Evolutionary conservation across 2,329 filamentous ascomycete genomes (phyloP), one percentile per base, ranked within the genome.

Genomic region (Fusarium pilosicola): DNA sequence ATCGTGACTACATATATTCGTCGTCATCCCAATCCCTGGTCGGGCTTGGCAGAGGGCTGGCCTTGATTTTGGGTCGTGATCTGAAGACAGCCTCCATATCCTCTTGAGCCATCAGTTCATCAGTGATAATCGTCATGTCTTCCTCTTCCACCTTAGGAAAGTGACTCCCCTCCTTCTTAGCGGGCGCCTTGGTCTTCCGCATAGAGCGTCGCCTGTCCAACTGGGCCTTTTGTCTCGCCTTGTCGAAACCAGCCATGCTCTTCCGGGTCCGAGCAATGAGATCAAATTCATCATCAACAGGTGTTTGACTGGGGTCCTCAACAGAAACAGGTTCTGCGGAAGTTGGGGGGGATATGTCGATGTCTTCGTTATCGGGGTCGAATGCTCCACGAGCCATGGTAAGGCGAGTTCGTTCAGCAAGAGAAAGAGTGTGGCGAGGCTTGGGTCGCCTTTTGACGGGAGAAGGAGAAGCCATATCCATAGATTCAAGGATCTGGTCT

Each of bases 31-130:
- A 83, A 32, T 82, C 80, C 65, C 80, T 83, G 11, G 79, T 82
- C 5, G 88, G 88, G 62, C 85, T 88, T 14, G 85, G 84, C 6
- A 90, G 80, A 4, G 95, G 94, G 80, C 94, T 97, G 17, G 89
- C 89, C 73, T 92, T 91, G 74, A 98, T 90, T 81, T 91, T 93
- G 1, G 95, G 95, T 73, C 95, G 84, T 72, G 93, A 95, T 83
- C 92, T 94, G 80, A 98, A 98, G 3, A 97, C 92, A 32, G 92
- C 92, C 67, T 93, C 92, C 81, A 94, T 93, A 68, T 97, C 94
- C 74, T 94, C 91, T 62, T 91, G 88, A 22, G 67, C 87, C 64
- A 97, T 91, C 45, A 97, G 83, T 72, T 92, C 88, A 78, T 96
- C 92, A 1, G 88, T 86, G 14, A 93, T 86, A 3, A 90, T 86